Base-by-base conservation (phyloP, 2,329 filamentous ascomycete species). In the Dactylellina parvicollis region DNA sequence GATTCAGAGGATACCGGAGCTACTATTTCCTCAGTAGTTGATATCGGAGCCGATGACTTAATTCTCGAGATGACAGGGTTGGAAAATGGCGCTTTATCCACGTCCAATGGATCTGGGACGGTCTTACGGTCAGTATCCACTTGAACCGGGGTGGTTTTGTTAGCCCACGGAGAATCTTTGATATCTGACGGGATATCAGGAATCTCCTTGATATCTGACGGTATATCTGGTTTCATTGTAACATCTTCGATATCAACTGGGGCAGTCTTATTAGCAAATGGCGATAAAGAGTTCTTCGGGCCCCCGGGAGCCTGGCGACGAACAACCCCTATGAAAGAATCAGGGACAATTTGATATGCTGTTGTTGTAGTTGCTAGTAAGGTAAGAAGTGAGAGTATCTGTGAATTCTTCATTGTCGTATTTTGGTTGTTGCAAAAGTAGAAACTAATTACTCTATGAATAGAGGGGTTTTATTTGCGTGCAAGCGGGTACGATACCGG, bases 321-420 rank as follows among this genome's bases (percentile, higher is more conserved):
- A 8, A 18, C 4, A 7, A 44, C 40, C 9, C 16, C 40, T 12
- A 44, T 18, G 12, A 22, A 44, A 16, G 40, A 22, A 12, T 22
- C 16, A 7, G 40, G 40, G 4, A 20, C 5, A 20, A 16, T 34
- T 34, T 18, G 49, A 7, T 34, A 18, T 1, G 49, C 49, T 10
- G 49, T 34, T 4, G 16, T 18, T 2, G 30, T 22, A 7, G 49
- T 28, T n/a, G 49, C 49, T 3, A 54, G 16, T 14, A 36, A 5
- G 28, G 28, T n/a, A 18, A 54, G 14, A 36, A 12, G 7, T 1
- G 49, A 54, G 8, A 54, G 24, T 18, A 54, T 54, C 14, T 54
- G 49, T 10, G 28, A 5, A 18, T 30, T 34, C 49, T 54, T 54
- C 49, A 54, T 54, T 34, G n/a, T 50, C 18, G 3, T 24, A 49